A percentile compares a stretch with the other conserved stretches of the same genome.
These are phyloP conservation scores for Spinellus fusiger DNA, from an alignment of 192 early-diverging fungal species.

Conservation along the genomic window DNA sequence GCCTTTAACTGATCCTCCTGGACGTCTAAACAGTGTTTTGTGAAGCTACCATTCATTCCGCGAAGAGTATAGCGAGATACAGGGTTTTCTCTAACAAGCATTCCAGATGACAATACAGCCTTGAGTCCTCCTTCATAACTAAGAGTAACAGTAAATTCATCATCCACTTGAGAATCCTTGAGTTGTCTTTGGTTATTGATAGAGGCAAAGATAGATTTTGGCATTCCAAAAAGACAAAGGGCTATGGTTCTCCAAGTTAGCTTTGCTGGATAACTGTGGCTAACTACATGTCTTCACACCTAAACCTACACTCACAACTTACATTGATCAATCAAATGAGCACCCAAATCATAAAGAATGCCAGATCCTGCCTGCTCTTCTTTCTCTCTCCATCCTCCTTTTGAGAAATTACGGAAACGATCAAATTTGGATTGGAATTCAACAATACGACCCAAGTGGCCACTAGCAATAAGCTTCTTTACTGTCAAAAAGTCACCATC, in stretches of 20 bases:
- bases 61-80: conserved; percentile 59
- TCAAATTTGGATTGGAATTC: conserved; percentile 73
- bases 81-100: conserved; percentile 57
- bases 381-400: conserved; percentile 69
- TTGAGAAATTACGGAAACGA: conserved; percentile 60
- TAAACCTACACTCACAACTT: conserved; percentile 9
- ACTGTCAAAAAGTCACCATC: conserved; percentile 80
- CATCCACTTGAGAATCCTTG: conserved; percentile 38
- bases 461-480: conserved; percentile 47
- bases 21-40: conserved; percentile 62
- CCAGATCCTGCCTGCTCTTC: conserved; percentile 56
- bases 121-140: conserved; percentile 54
- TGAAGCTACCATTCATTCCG: conserved; percentile 62
- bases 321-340: conserved; percentile 62
- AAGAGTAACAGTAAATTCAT: conserved; percentile 63
- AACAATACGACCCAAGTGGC: conserved; percentile 58
- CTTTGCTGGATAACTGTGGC: not conserved
- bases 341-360: conserved; percentile 68
- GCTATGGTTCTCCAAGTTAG: conserved; percentile 27
- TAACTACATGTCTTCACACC: not conserved
- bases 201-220: conserved; percentile 51
- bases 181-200: conserved; percentile 65
- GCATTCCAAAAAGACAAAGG: conserved; percentile 60
- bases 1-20: conserved; percentile 70
- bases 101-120: conserved; percentile 55